phyloP scores from a whole-genome alignment of 257 asterid species.

The Solanum neorickii region DNA sequence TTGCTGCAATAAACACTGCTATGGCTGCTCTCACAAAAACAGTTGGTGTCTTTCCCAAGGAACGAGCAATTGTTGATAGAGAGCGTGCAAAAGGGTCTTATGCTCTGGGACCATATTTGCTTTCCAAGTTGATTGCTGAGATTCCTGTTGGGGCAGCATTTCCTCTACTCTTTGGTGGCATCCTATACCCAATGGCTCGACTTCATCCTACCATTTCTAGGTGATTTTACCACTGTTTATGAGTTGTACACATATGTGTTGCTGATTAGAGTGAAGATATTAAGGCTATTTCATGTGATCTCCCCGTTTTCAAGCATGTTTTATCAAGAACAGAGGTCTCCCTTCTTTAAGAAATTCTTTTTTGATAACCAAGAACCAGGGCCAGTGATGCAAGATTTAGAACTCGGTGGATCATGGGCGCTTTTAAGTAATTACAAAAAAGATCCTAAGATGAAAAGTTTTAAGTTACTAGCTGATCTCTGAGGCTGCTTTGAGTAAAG shows the following conservation, averaged over 20 bases:
- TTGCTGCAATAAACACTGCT: conserved; percentile 97
- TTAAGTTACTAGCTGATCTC: not conserved
- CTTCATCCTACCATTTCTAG: conserved; percentile 82
- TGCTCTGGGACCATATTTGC: conserved; percentile 80
- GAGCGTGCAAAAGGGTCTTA: conserved; percentile 89
- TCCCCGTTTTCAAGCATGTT: not conserved
- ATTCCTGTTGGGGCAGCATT: conserved; percentile 93
- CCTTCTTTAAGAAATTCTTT: not conserved
- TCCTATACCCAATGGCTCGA: conserved; percentile 91
- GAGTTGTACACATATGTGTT: not conserved
- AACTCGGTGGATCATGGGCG: not conserved
- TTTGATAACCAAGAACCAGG: not conserved
- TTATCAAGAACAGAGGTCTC: not conserved
- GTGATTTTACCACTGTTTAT: conserved; percentile 23
- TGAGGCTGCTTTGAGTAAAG: not conserved
- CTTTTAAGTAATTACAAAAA: not conserved
- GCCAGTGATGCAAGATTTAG: not conserved
- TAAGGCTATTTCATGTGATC: not conserved
- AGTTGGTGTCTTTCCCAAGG: conserved; percentile 95
- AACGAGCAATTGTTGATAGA: conserved; percentile 92
- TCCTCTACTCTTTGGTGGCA: conserved; percentile 83
- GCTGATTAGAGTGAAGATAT: not conserved
- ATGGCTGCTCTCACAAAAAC: conserved; percentile 99
- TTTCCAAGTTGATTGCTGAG: conserved; percentile 88
- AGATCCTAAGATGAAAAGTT: not conserved